Evolutionary conservation across 140 eudicot species (phyloP), one percentile per base, ranked within the genome.

Genomic region (Cichorium intybus): DNA sequence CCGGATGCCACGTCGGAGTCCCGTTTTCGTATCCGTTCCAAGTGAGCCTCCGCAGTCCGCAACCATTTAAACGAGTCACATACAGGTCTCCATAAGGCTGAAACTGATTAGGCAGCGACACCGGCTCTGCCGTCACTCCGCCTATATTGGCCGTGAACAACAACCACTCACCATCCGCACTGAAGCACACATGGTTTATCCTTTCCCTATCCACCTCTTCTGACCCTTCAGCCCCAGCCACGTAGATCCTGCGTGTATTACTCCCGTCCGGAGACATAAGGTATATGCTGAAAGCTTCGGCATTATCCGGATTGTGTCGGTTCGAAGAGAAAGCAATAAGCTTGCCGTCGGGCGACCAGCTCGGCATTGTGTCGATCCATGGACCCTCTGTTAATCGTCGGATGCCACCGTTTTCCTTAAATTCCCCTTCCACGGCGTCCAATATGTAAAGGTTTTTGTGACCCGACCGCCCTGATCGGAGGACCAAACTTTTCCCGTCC

Each of bases 311-410:
- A 60, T 77, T 79, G 53, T 88, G 95, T 17, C 87, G 66, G 60
- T 88, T 92, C 0, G 98, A 92, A 0, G 98, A 92, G 29, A 88
- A 92, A 0, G 95, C 98, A 0, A 92, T 85, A 1, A 81, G 77
- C 26, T 85, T 75, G 9, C 98, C 98, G 47, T 82, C 95, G 0
- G 96, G 96, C 5, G 98, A 88, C 95, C 95, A 92, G 63, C 87
- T 65, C 8, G 98, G 96, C 98, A 92, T 92, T 2, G 98, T 92
- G 74, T 92, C 98, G 7, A 83, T 87, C 96, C 98, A 91, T 4
- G 87, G 77, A 10, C 96, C 98, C 5, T 91, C 77, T 7, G 98
- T 91, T 52, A 91, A 60, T 17, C 58, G 96, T 1, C 84, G 85
- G 46, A 87, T 77, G 16, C 77, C 90, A 6, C 79, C 80, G 27